Conservation (phyloP, 2,329 filamentous ascomycete genomes). For the Chrysosporium keratinophilum region DNA sequence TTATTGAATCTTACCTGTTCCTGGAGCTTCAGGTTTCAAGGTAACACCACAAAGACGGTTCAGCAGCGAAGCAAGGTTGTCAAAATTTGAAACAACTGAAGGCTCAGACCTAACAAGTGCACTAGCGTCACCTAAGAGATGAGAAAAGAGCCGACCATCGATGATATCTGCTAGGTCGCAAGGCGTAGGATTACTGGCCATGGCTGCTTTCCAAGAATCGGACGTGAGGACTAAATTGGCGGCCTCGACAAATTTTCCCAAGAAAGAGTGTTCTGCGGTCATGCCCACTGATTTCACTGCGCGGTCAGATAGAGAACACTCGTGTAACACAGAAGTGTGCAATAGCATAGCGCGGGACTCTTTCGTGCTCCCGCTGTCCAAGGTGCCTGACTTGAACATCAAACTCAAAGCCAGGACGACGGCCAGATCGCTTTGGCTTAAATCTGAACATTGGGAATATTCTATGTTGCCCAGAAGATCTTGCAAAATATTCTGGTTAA, state of each 20-base stretch:
- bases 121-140: background rate
- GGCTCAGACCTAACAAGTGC: constrained; percentile 2
- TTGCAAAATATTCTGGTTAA: background rate
- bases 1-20: background rate
- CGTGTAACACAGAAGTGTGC: constrained; percentile 18
- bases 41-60: background rate
- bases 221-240: constrained; percentile 31
- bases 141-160: constrained; percentile 35
- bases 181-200: constrained; percentile 17
- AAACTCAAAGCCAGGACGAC: constrained; percentile 16
- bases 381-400: constrained; percentile 12
- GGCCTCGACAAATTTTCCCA: constrained; percentile 31
- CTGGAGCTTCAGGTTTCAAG: background rate
- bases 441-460: background rate
- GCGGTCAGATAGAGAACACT: constrained; percentile 19
- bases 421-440: constrained; percentile 20
- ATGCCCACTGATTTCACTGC: background rate
- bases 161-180: constrained; percentile 47
- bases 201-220: constrained; percentile 27
- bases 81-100: constrained; percentile 15
- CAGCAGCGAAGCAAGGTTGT: constrained; percentile 11
- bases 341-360: constrained; percentile 17
- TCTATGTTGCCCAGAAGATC: background rate
- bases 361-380: background rate
- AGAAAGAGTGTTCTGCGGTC: constrained; percentile 12